phyloP scores from a whole-genome alignment of 805 yeast species.

The Pichia manshurica region DNA sequence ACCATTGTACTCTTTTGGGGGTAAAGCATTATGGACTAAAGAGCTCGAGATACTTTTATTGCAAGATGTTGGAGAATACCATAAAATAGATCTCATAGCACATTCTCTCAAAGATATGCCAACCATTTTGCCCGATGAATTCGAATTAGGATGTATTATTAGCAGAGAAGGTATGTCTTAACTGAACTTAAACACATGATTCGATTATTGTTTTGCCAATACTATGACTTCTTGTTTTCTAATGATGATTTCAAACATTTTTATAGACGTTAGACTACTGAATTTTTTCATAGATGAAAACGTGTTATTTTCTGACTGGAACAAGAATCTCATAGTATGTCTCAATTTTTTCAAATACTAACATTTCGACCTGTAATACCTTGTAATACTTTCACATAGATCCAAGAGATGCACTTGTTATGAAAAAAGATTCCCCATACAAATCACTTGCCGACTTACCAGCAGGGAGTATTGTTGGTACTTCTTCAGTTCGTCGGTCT shows the following conservation, averaged over 20 bases:
- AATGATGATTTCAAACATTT: slow-evolving; percentile 28
- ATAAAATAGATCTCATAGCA: slow-evolving; percentile 79
- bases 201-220: background rate
- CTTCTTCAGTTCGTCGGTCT: slow-evolving; percentile 88
- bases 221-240: background rate
- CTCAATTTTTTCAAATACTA: slow-evolving; percentile 7
- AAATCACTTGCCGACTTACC: slow-evolving; percentile 70
- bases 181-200: background rate
- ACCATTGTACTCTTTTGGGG: slow-evolving; percentile 93
- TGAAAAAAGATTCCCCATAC: slow-evolving; percentile 62
- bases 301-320: slow-evolving; percentile 18
- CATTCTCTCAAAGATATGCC: slow-evolving; percentile 93
- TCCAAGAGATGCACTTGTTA: slow-evolving; percentile 86
- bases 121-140: slow-evolving; percentile 82
- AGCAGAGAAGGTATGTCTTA: slow-evolving; percentile 53
- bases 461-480: slow-evolving; percentile 81
- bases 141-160: slow-evolving; percentile 81
- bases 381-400: slow-evolving; percentile 35
- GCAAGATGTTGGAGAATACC: slow-evolving; percentile 54
- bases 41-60: slow-evolving; percentile 80
- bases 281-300: slow-evolving; percentile 27
- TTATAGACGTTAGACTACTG: slow-evolving; percentile 38
- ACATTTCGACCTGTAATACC: background rate
- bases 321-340: background rate
- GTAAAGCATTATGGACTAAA: slow-evolving; percentile 93